phyloP scores from a whole-genome alignment of 805 yeast species.

The Yarrowia porcina region DNA sequence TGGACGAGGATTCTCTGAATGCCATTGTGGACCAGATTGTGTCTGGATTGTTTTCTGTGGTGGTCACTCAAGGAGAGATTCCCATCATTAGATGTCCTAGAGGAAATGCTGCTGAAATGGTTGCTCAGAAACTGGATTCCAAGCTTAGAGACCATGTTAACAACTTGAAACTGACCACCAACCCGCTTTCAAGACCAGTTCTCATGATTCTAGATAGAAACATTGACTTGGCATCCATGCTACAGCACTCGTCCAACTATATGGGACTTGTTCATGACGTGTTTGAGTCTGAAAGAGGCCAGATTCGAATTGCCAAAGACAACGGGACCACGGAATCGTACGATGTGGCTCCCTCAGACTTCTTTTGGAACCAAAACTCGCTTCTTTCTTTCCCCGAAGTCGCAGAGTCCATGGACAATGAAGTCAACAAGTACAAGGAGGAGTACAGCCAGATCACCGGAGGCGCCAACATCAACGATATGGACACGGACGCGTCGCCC shows the following conservation, averaged over 20 bases:
- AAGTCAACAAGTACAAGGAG: slow-evolving; percentile 71
- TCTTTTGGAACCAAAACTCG: slow-evolving; percentile 83
- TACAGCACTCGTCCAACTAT: slow-evolving; percentile 96
- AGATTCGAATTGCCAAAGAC: slow-evolving; percentile 45
- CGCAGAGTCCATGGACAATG: slow-evolving; percentile 93
- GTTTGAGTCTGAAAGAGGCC: slow-evolving; percentile 76
- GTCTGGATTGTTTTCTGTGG: slow-evolving; percentile 72
- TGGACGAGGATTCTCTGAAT: slow-evolving; percentile 74
- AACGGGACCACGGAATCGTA: slow-evolving; percentile 50
- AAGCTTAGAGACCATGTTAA: slow-evolving; percentile 81
- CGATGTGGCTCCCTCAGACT: slow-evolving; percentile 90
- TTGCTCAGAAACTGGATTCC: slow-evolving; percentile 81
- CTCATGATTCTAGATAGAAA: slow-evolving; percentile 82
- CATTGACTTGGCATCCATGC: slow-evolving; percentile 88
- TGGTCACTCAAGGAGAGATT: slow-evolving; percentile 71
- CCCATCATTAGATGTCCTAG: slow-evolving; percentile 89
- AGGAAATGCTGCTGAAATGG: slow-evolving; percentile 94
- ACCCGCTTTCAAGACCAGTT: slow-evolving; percentile 60
- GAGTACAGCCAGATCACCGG: slow-evolving; percentile 85
- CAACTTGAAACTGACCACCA: slow-evolving; percentile 48
- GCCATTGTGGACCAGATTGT: slow-evolving; percentile 66
- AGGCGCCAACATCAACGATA: slow-evolving; percentile 65
- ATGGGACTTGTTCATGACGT: slow-evolving; percentile 95
- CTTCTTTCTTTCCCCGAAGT: slow-evolving; percentile 96
- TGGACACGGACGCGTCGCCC: slow-evolving; percentile 53